A percentile compares a stretch with the other conserved stretches of the same genome.
Conservation (phyloP, 225 moss, liverwort and hornwort genomes). For the Pleurozium schreberi region DNA sequence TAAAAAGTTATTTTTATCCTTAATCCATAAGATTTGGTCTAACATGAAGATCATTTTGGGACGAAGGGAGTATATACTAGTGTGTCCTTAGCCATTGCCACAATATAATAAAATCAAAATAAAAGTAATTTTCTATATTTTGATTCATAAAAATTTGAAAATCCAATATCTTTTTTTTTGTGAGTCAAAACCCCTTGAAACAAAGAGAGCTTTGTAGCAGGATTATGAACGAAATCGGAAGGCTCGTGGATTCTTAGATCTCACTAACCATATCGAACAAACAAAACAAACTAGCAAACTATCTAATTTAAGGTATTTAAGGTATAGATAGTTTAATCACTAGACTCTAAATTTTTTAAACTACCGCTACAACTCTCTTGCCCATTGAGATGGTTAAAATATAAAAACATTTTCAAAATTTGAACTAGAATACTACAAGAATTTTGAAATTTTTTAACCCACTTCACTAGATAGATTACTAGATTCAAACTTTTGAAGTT, state of each 20-base stretch:
- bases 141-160: background rate
- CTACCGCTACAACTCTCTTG: too few species aligned
- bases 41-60: too few species aligned
- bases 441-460: accelerated
- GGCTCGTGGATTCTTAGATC: too few species aligned
- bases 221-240: too few species aligned
- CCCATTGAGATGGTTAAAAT: background rate
- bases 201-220: too few species aligned
- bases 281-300: too few species aligned
- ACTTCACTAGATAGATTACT: background rate
- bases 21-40: too few species aligned
- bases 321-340: background rate
- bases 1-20: too few species aligned
- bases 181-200: accelerated
- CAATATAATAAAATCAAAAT: background rate
- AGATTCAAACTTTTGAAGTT: background rate
- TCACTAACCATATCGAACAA: too few species aligned
- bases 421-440: background rate
- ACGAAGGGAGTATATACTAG: too few species aligned
- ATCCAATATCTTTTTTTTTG: background rate
- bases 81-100: accelerated
- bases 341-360: background rate
- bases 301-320: too few species aligned
- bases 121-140: background rate
- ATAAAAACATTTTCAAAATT: background rate